These are phyloP conservation scores for Conticribra guillardii DNA, from an alignment of 108 stramenopile species.

Conservation along the genomic window DNA sequence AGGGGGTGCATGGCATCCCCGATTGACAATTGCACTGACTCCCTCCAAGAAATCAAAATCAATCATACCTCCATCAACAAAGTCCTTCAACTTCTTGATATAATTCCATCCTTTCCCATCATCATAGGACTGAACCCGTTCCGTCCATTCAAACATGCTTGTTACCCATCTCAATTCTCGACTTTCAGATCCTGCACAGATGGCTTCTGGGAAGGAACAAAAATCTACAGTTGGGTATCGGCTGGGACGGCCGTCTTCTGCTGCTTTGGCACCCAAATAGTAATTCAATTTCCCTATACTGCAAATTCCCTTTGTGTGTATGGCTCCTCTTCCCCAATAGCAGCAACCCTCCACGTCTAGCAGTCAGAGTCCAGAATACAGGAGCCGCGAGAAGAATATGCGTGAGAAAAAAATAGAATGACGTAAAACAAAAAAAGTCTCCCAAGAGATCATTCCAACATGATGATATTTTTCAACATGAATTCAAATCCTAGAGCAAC, in stretches of 20 bases:
- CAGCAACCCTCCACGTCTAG: slow-evolving; percentile 54
- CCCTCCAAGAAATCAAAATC: slow-evolving; percentile 29
- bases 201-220: slow-evolving; percentile 38
- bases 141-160: slow-evolving; percentile 50
- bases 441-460: too few relatives aligned
- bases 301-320: slow-evolving; percentile 50
- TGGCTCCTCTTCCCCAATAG: slow-evolving; percentile 58
- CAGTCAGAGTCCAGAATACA: too few relatives aligned
- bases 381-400: too few relatives aligned
- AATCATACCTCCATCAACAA: slow-evolving; percentile 43
- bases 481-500: too few relatives aligned
- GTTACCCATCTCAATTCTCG: slow-evolving; percentile 46
- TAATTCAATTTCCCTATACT: slow-evolving; percentile 58
- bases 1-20: slow-evolving; percentile 41
- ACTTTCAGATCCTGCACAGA: slow-evolving; percentile 31
- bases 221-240: slow-evolving; percentile 38
- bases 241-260: slow-evolving; percentile 16
- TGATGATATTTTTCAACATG: too few relatives aligned
- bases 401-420: too few relatives aligned
- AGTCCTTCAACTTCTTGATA: slow-evolving; percentile 33
- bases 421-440: too few relatives aligned
- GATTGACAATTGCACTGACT: slow-evolving; percentile 26
- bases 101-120: slow-evolving; percentile 41
- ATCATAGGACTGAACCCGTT: slow-evolving; percentile 47
- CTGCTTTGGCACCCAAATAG: slow-evolving; percentile 38